Evolutionary conservation across 2,329 filamentous ascomycete genomes (phyloP), one percentile per base, ranked within the genome.

Genomic region (Fusarium staphyleae): DNA sequence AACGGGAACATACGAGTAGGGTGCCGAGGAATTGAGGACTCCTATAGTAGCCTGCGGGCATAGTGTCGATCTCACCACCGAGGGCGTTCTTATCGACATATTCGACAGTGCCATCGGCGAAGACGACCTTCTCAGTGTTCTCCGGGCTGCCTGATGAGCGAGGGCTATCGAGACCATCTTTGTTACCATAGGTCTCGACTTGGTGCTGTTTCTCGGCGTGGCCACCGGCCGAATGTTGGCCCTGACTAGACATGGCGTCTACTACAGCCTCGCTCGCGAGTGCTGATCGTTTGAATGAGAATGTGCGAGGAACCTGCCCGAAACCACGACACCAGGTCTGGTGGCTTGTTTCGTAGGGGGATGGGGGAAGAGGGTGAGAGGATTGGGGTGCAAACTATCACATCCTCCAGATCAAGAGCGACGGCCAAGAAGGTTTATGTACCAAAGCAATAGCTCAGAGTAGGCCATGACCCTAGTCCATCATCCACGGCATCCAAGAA

Each of bases 21-120:
- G 75, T 78, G 5, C 75, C 74, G 28, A 78, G 66, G 52, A 78
- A 78, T 35, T 73, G 69, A 3, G 67, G 49, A 40, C 72, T 77
- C 24, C 58, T 64, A 58, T 73, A 78, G 65, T 78, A 78, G 11
- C 76, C 75, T 22, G 48, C 44, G 1, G 75, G 76, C 75, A 79
- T 76, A 9, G 66, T 63, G 5, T 72, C 69, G 5, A 73, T 49
- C 3, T 75, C 72, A 8, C 76, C 76, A 5, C 77, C 77, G n/a
- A 78, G 64, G 34, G 75, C 75, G 26, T 75, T 68, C 3, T 70
- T 60, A 54, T 77, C 75, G 52, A 78, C 68, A 42, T 74, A 70
- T 65, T 78, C 74, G 42, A 78, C 63, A 11, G 71, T 71, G 18
- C 76, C 76, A 55, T 78, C 77, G 10, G 73, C 69, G 50, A 77